phyloP scores from a whole-genome alignment of 495 filamentous ascomycete species.

The Neurospora sp. region DNA sequence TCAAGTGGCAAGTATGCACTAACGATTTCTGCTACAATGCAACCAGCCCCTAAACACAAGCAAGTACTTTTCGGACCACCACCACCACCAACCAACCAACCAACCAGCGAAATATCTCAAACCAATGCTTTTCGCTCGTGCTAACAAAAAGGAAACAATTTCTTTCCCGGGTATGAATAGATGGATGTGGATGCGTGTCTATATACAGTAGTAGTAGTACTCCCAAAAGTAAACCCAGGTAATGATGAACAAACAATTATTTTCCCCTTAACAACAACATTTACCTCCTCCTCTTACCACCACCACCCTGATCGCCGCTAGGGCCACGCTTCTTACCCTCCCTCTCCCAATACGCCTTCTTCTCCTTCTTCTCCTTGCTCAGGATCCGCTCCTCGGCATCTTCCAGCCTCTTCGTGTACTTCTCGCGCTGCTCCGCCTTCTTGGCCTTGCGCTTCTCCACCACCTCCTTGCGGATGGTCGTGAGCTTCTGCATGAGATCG shows the following conservation, averaged over 20 bases:
- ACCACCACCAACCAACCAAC: too few relatives aligned
- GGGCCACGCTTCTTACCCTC: constrained; percentile 91
- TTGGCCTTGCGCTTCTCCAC: constrained; percentile 65
- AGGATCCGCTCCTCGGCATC: constrained; percentile 73
- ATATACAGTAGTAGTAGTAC: background rate
- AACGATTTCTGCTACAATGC: background rate
- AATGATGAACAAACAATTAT: background rate
- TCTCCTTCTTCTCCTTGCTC: constrained; percentile 79
- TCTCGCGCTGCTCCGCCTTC: constrained; percentile 74
- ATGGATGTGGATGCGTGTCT: background rate
- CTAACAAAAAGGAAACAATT: background rate
- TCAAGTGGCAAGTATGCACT: background rate
- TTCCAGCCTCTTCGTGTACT: constrained; percentile 69
- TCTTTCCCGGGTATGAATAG: background rate
- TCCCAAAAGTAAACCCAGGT: background rate
- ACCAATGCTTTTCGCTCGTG: background rate
- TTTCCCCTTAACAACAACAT: background rate
- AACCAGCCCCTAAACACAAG: background rate
- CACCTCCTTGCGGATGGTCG: constrained; percentile 84
- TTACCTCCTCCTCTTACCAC: constrained; percentile 56
- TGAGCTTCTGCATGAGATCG: constrained; percentile 87
- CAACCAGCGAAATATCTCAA: background rate
- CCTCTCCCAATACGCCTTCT: constrained; percentile 81
- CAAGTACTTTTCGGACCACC: background rate
- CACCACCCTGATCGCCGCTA: constrained; percentile 49